phyloP scores from a whole-genome alignment of 139 green algal species.

The Coelastrella sp. region DNA sequence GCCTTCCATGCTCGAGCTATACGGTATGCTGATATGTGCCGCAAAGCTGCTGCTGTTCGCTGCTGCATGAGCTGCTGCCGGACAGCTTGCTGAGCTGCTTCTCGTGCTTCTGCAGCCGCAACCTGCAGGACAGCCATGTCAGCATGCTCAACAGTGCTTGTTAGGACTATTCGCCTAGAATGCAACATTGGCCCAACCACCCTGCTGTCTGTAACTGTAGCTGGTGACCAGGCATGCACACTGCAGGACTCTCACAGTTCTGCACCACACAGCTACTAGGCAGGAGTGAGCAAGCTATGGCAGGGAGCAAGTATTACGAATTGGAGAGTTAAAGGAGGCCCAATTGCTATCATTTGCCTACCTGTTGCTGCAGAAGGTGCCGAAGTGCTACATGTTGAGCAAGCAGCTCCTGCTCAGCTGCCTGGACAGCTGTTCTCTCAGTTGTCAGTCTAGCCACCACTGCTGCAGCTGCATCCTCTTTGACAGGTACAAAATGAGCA shows the following conservation, averaged over 20 bases:
- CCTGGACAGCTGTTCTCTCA: not conserved
- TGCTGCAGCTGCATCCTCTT: conserved; percentile 7
- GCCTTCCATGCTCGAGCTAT: conserved; percentile 18
- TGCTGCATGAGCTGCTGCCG: conserved; percentile 24
- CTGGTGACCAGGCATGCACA: not conserved
- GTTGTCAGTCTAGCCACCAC: not conserved
- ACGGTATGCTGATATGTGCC: not conserved
- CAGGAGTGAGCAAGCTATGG: too few relatives aligned
- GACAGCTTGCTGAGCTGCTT: not conserved
- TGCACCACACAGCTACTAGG: not conserved
- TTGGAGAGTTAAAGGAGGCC: too few relatives aligned
- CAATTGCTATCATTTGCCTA: too few relatives aligned
- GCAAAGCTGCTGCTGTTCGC: not conserved
- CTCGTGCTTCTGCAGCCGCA: conserved; percentile 1
- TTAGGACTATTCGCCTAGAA: not conserved
- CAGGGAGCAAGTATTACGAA: too few relatives aligned
- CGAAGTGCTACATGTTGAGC: conserved; percentile 2
- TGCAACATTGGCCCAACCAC: not conserved
- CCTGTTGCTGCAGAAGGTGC: conserved; percentile 32
- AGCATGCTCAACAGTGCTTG: too few relatives aligned
- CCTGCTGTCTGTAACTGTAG: not conserved
- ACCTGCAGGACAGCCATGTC: not conserved
- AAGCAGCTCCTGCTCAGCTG: not conserved
- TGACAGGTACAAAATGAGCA: not conserved
- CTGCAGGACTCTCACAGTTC: not conserved